Percentiles rank a stretch among this genome's conserved stretches.
phyloP scores from a whole-genome alignment of 176 grass and related monocot species.

The Juncus effusus region DNA sequence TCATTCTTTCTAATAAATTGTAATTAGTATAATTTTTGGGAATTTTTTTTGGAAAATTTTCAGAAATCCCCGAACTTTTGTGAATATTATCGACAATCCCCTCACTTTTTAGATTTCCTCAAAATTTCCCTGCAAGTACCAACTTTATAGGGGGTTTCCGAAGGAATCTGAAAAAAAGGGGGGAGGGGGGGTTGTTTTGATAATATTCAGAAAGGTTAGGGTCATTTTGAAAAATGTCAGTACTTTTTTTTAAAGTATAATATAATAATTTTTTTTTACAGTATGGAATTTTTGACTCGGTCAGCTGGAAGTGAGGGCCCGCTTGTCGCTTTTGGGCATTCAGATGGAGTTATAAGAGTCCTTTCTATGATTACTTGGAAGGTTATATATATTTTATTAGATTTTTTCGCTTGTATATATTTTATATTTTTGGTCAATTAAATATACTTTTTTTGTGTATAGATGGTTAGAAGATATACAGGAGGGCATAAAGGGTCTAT shows the following conservation, averaged over 20 bases:
- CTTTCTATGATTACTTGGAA: slow-evolving; percentile 99
- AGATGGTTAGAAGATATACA: slow-evolving; percentile 97
- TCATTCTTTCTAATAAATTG: background rate
- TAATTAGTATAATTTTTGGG: background rate
- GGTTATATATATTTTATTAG: slow-evolving; percentile 38
- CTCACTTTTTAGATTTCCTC: too few species aligned
- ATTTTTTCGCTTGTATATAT: slow-evolving; percentile 24
- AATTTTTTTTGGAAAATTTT: slow-evolving; percentile 5
- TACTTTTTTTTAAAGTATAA: background rate
- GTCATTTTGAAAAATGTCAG: background rate
- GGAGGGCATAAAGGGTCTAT: slow-evolving; percentile 98
- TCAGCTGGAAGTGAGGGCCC: slow-evolving; percentile 87
- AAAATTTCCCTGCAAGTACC: background rate
- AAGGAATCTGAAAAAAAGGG: background rate
- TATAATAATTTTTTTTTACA: slow-evolving; percentile 17
- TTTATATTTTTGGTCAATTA: too few species aligned
- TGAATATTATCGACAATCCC: too few species aligned
- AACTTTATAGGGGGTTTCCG: too few species aligned
- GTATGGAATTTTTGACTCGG: slow-evolving; percentile 93
- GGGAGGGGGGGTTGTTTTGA: background rate
- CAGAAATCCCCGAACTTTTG: background rate
- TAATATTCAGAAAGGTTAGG: background rate
- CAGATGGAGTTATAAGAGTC: slow-evolving; percentile 98
- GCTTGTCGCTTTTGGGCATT: slow-evolving; percentile 88
- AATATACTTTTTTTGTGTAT: slow-evolving; percentile 17